Conservation (phyloP, 371 early-diverging fungal species). For the Nematocida minor region DNA sequence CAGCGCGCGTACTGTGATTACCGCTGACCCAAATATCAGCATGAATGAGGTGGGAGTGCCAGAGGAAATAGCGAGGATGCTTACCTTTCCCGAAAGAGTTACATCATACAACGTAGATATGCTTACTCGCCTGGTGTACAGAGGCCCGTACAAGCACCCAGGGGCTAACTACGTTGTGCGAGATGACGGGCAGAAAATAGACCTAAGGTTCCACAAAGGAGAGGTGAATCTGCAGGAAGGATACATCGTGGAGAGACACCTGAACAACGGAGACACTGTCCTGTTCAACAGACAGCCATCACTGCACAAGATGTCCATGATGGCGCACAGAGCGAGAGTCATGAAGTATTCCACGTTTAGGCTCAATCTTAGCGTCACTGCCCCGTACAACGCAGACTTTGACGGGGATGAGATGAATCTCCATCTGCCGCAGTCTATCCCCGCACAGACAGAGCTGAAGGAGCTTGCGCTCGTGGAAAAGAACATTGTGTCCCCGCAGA, state of each 20-base stretch:
- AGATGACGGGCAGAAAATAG: conserved; percentile 88
- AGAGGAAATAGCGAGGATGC: conserved; percentile 84
- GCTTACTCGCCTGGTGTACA: conserved; percentile 78
- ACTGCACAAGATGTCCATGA: conserved; percentile 99
- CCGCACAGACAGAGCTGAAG: conserved; percentile 83
- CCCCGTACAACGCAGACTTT: conserved; percentile 99
- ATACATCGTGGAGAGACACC: conserved; percentile 89
- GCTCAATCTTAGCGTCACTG: conserved; percentile 88
- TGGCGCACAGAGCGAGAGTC: conserved; percentile 92
- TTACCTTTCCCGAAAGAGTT: conserved; percentile 94
- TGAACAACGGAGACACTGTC: conserved; percentile 87
- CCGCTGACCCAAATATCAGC: conserved; percentile 92
- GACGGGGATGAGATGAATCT: conserved; percentile 99
- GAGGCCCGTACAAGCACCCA: conserved; percentile 89
- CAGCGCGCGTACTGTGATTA: conserved; percentile 96
- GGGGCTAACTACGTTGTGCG: conserved; percentile 96
- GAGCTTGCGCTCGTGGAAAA: conserved; percentile 92
- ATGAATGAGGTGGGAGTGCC: conserved; percentile 98
- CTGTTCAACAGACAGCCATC: conserved; percentile 99
- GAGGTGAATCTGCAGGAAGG: conserved; percentile 81
- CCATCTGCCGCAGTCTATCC: conserved; percentile 91
- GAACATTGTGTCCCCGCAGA: conserved; percentile 93
- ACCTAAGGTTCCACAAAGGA: conserved; percentile 80
- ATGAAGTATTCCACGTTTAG: conserved; percentile 98
- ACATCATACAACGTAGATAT: conserved; percentile 90